Evolutionary conservation across 805 yeast genomes (phyloP).

Genomic region (Cyberlindnera japonica): DNA sequence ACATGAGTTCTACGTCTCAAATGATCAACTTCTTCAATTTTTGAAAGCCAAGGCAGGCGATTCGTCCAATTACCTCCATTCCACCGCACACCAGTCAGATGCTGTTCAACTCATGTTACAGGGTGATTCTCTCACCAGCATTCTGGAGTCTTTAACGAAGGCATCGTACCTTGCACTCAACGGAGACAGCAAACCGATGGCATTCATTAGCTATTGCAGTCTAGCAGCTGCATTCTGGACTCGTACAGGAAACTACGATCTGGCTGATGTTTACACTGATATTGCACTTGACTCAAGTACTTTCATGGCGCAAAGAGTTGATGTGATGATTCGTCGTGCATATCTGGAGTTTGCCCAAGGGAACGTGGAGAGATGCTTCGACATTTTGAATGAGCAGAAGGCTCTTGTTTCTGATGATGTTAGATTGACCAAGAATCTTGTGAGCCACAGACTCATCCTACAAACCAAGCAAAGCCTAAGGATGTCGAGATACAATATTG

Average conservation of each 20-base stretch:
- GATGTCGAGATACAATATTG: constrained; percentile 26
- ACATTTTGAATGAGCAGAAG: constrained; percentile 34
- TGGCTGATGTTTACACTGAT: constrained; percentile 46
- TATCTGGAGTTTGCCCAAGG: constrained; percentile 36
- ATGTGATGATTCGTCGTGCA: constrained; percentile 39
- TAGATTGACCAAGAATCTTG: constrained; percentile 37
- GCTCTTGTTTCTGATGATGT: constrained; percentile 14
- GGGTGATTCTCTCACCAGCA: constrained; percentile 43
- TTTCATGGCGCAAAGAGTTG: constrained; percentile 35
- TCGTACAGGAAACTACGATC: constrained; percentile 44
- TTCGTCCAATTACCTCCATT: constrained; percentile 31
- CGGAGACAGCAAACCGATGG: constrained; percentile 31
- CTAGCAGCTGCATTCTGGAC: constrained; percentile 47
- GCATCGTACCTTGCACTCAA: constrained; percentile 53
- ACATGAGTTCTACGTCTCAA: constrained; percentile 50
- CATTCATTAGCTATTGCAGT: constrained; percentile 45
- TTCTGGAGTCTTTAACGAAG: constrained; percentile 54
- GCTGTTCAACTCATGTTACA: constrained; percentile 50
- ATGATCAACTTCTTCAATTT: constrained; percentile 64
- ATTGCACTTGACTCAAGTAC: constrained; percentile 42
- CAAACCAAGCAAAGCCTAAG: constrained; percentile 31
- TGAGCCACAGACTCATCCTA: constrained; percentile 38
- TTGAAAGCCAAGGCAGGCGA: constrained; percentile 31
- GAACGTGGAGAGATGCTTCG: constrained; percentile 37
- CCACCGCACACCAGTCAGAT: constrained; percentile 66